Conservation (phyloP, 768 basidiomycete genomes). For the Stropharia rugosoannulata region DNA sequence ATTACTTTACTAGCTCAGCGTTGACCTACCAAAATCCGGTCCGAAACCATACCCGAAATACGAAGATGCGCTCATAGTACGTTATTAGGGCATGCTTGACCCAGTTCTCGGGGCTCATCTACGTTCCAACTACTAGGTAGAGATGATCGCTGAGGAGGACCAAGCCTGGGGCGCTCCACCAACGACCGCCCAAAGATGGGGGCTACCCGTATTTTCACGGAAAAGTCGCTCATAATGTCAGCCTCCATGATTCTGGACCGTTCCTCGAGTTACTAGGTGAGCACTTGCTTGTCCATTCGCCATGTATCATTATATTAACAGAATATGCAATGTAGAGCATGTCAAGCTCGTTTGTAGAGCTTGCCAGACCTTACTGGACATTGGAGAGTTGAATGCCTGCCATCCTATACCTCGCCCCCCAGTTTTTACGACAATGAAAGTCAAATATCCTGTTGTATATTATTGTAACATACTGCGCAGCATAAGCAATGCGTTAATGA, state of each 20-base stretch:
- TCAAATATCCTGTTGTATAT: conserved; percentile 12
- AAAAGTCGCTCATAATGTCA: conserved; percentile 13
- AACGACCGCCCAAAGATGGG: conserved; percentile 17
- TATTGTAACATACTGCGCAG: conserved; percentile 12
- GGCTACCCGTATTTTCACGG: conserved; percentile 22
- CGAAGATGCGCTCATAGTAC: conserved; percentile 4
- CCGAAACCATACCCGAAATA: conserved; percentile 8
- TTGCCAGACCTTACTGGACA: background rate
- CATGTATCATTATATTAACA: background rate
- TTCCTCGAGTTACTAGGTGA: background rate
- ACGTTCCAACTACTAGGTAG: conserved; percentile 14
- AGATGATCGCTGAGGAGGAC: conserved; percentile 37
- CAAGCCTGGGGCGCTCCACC: conserved; percentile 37
- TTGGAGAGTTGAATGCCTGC: background rate
- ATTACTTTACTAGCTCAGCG: conserved; percentile 1
- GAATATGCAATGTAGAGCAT: background rate
- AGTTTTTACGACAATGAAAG: background rate
- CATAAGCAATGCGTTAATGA: conserved; percentile 16
- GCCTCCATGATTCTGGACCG: background rate
- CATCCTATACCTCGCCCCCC: background rate
- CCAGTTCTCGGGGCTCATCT: conserved; percentile 12
- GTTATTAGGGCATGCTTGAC: background rate
- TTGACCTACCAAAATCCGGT: conserved; percentile 5
- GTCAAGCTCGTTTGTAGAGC: background rate
- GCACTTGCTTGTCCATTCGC: background rate